A percentile compares a stretch with the other conserved stretches of the same genome.
Evolutionary conservation across 2,329 filamentous ascomycete genomes (phyloP).

Genomic region (Clonostachys sp.): DNA sequence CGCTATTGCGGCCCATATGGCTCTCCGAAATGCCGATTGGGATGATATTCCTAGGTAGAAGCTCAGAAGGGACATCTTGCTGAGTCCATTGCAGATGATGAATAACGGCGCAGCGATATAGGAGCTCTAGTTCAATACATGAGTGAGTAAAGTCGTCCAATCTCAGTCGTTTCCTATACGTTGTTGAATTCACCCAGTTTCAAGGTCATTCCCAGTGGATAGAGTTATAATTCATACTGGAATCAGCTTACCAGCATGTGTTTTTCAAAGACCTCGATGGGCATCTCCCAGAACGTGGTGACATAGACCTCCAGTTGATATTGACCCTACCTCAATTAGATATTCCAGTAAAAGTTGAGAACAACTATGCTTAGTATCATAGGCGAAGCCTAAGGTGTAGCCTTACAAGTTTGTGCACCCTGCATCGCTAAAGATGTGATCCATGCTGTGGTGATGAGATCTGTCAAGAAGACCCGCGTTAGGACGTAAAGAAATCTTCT

Average conservation of each 20-base stretch:
- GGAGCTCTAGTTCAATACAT: slow-evolving; percentile 9
- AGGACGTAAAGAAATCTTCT: no score
- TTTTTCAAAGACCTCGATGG: slow-evolving; percentile 11
- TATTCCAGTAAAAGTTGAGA: no score
- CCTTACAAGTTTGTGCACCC: no score
- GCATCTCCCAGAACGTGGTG: slow-evolving; percentile 18
- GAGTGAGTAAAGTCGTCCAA: no score
- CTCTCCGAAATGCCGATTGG: slow-evolving; percentile 21
- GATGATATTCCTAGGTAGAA: slow-evolving; percentile 31
- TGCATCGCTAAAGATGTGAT: no score
- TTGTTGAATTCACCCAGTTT: slow-evolving; percentile 1
- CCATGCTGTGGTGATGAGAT: no score
- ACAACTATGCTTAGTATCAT: no score
- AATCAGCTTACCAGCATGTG: slow-evolving; percentile 10
- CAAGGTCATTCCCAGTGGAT: no score
- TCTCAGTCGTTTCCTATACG: neutral
- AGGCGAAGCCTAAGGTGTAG: no score
- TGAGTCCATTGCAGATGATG: slow-evolving; percentile 24
- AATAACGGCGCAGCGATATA: slow-evolving; percentile 21
- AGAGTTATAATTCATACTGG: no score
- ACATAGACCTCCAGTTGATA: slow-evolving; percentile 13
- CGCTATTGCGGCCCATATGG: slow-evolving; percentile 18
- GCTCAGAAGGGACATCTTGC: slow-evolving; percentile 29
- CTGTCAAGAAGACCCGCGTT: no score
- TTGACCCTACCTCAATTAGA: slow-evolving; percentile 11